These are phyloP conservation scores for Ganoderma meredithae DNA, from an alignment of 1,284 basidiomycete genomes.

Conservation along the genomic window DNA sequence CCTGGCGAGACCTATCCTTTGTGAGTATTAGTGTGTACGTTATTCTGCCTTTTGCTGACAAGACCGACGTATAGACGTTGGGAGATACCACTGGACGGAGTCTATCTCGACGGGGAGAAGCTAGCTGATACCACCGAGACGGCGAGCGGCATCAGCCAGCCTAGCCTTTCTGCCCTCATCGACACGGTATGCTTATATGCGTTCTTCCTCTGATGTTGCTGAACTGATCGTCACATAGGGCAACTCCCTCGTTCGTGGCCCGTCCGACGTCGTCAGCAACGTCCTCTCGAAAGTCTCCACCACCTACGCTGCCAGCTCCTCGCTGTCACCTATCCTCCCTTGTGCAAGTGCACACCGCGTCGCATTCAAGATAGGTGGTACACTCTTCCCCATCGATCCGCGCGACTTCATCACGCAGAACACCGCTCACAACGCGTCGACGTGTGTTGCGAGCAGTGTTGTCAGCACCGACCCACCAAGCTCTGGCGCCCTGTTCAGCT, in stretches of 20 bases:
- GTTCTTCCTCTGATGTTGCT: neutral
- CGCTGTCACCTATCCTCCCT: slow-evolving; percentile 43
- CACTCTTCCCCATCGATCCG: slow-evolving; percentile 69
- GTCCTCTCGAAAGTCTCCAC: slow-evolving; percentile 51
- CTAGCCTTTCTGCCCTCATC: slow-evolving; percentile 54
- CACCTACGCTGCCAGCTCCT: slow-evolving; percentile 40
- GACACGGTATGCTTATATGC: slow-evolving; percentile 44
- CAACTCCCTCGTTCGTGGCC: slow-evolving; percentile 49
- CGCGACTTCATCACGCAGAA: slow-evolving; percentile 64
- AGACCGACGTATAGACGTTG: slow-evolving; percentile 49
- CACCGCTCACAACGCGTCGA: slow-evolving; percentile 45
- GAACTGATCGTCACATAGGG: slow-evolving; percentile 28
- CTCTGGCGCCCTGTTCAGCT: slow-evolving; percentile 34
- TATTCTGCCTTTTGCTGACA: neutral
- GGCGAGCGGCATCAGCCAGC: slow-evolving; percentile 42
- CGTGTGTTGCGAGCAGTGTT: slow-evolving; percentile 56
- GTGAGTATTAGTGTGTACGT: slow-evolving; percentile 31
- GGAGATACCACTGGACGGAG: slow-evolving; percentile 64
- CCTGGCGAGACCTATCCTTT: slow-evolving; percentile 45
- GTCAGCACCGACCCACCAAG: slow-evolving; percentile 40
- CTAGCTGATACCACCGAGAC: slow-evolving; percentile 53
- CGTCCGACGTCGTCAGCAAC: slow-evolving; percentile 44
- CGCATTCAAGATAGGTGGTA: slow-evolving; percentile 68
- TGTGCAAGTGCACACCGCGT: slow-evolving; percentile 60
- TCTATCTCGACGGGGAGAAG: slow-evolving; percentile 60